These are phyloP conservation scores for Pontederia crassipes DNA, from an alignment of 176 grass and related monocot genomes.

Conservation along the genomic window DNA sequence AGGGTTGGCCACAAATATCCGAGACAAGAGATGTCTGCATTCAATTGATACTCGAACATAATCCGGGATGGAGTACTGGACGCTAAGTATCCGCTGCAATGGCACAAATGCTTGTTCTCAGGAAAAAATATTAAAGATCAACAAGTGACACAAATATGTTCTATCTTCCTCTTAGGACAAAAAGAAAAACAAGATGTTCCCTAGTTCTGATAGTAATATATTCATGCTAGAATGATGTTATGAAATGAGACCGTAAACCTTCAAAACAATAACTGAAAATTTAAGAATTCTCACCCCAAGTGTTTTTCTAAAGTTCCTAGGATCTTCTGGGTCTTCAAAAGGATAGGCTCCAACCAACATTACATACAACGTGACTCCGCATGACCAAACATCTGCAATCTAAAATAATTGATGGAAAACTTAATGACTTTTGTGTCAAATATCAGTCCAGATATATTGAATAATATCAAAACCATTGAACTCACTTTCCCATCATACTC, in stretches of 20 bases:
- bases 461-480: background rate
- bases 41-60: constrained; percentile 1
- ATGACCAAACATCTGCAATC: constrained; percentile 18
- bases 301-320: constrained; percentile 15
- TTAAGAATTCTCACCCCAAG: background rate
- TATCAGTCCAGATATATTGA: too few species aligned
- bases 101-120: background rate
- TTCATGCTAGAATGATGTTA: too few species aligned
- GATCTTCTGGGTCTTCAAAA: constrained; percentile 8
- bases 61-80: background rate
- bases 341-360: constrained; percentile 19
- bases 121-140: background rate
- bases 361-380: constrained; percentile 14
- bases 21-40: constrained; percentile 10
- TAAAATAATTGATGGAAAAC: background rate
- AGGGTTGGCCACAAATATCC: constrained; percentile 7
- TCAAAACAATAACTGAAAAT: background rate
- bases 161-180: background rate
- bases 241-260: too few species aligned
- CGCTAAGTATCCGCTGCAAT: constrained; percentile 5
- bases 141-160: background rate
- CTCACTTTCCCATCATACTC: constrained; percentile 14
- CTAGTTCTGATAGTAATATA: background rate
- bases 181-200: background rate
- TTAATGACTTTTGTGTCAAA: background rate